Evolutionary conservation across 176 grass and related monocot species (phyloP).

Genomic region (Olyra latifolia): DNA sequence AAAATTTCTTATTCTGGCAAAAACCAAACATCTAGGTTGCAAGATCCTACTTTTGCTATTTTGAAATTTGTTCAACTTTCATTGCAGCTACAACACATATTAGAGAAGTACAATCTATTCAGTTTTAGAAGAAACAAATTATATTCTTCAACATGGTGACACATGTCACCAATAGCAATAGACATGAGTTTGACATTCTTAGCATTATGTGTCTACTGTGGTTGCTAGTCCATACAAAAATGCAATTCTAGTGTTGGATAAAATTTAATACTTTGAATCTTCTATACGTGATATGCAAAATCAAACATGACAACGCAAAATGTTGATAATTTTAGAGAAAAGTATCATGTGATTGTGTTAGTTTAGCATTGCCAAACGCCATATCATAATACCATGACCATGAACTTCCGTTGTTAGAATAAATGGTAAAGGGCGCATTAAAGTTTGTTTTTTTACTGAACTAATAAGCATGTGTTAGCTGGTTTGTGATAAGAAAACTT

Average conservation of each 20-base stretch:
- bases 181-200: not conserved
- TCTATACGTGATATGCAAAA: constrained; percentile 21
- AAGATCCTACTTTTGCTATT: not conserved
- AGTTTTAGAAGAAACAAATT: not conserved
- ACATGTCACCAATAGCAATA: not conserved
- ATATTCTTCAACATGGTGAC: not conserved
- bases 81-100: not conserved
- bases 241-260: not conserved
- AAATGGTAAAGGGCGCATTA: not conserved
- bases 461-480: constrained; percentile 2
- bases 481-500: constrained; percentile 32
- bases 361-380: not conserved
- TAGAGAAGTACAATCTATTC: not conserved
- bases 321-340: not conserved
- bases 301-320: not conserved
- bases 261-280: not conserved
- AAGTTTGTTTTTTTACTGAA: constrained; percentile 11
- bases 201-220: not conserved
- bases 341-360: not conserved
- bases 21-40: not conserved
- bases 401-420: not conserved
- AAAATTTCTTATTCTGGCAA: not conserved
- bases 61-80: not conserved
- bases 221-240: constrained; percentile 11
- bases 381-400: not conserved